Conservation (phyloP, 2,329 filamentous ascomycete genomes). For the Colletotrichum abscissum region DNA sequence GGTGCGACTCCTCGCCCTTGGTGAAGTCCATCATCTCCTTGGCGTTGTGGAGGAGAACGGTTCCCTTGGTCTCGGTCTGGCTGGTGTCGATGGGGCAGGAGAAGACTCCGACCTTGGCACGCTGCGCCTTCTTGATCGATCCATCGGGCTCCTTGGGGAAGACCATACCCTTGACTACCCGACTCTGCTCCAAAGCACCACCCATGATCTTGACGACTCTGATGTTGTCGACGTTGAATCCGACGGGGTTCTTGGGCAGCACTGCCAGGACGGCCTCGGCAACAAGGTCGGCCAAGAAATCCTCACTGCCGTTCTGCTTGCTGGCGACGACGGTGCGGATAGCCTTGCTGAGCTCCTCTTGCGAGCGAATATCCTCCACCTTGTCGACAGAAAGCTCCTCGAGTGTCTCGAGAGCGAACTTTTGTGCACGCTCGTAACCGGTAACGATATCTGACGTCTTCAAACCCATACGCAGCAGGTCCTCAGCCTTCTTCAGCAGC, state of each 20-base stretch:
- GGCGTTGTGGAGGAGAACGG: slow-evolving; percentile 94
- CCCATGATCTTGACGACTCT: slow-evolving; percentile 99
- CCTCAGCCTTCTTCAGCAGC: slow-evolving; percentile 95
- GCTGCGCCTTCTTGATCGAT: slow-evolving; percentile 86
- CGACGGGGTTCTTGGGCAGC: slow-evolving; percentile 91
- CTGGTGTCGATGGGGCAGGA: slow-evolving; percentile 95
- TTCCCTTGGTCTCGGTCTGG: slow-evolving; percentile 99
- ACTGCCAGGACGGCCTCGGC: slow-evolving; percentile 88
- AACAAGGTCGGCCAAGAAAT: slow-evolving; percentile 86
- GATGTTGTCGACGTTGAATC: slow-evolving; percentile 99
- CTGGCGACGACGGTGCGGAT: slow-evolving; percentile 95
- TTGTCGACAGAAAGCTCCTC: slow-evolving; percentile 93
- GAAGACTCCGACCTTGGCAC: slow-evolving; percentile 97
- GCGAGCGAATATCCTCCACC: slow-evolving; percentile 84
- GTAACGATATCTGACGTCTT: slow-evolving; percentile 98
- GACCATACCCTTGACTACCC: slow-evolving; percentile 97
- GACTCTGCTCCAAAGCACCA: slow-evolving; percentile 91
- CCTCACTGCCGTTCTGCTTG: slow-evolving; percentile 96
- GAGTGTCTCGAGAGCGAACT: slow-evolving; percentile 84
- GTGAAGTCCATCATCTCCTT: slow-evolving; percentile 99
- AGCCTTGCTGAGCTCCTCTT: slow-evolving; percentile 91
- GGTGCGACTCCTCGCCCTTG: slow-evolving; percentile 92
- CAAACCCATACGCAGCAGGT: slow-evolving; percentile 93
- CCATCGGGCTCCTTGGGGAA: slow-evolving; percentile 97
- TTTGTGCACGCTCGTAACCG: slow-evolving; percentile 95